Conservation (phyloP, 495 filamentous ascomycete genomes). For the Cercophora samala region DNA sequence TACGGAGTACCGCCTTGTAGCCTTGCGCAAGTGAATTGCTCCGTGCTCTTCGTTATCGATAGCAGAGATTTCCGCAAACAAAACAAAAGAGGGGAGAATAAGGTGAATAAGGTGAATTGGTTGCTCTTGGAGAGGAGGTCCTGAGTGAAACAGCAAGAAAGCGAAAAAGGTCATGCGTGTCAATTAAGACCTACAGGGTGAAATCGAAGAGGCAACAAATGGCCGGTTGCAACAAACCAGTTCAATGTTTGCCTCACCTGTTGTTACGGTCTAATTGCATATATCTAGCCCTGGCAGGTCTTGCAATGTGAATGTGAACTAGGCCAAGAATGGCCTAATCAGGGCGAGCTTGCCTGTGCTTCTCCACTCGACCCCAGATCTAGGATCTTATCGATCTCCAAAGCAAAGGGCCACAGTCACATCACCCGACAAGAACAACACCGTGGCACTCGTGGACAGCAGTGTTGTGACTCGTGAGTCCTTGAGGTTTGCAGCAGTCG, state of each 20-base stretch:
- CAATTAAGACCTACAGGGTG: background rate
- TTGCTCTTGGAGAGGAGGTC: background rate
- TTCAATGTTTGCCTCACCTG: background rate
- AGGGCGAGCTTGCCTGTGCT: background rate
- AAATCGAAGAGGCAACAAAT: background rate
- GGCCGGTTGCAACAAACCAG: background rate
- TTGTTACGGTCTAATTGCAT: background rate
- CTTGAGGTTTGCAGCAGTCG: background rate
- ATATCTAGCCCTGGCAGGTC: background rate
- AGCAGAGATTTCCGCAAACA: background rate
- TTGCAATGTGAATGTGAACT: background rate
- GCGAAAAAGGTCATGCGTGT: background rate
- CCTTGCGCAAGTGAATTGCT: background rate
- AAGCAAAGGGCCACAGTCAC: background rate
- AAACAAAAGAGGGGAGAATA: background rate
- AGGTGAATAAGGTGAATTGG: too few relatives aligned
- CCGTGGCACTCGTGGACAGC: background rate
- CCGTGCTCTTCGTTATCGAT: background rate
- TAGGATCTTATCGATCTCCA: background rate
- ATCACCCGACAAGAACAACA: background rate
- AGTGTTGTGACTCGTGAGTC: background rate
- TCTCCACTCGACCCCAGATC: background rate
- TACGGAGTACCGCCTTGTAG: background rate
- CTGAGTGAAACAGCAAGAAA: background rate
- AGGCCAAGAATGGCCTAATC: background rate